Conservation (phyloP, 164 flowering plant genomes). For the Chimonanthus salicifolius region DNA sequence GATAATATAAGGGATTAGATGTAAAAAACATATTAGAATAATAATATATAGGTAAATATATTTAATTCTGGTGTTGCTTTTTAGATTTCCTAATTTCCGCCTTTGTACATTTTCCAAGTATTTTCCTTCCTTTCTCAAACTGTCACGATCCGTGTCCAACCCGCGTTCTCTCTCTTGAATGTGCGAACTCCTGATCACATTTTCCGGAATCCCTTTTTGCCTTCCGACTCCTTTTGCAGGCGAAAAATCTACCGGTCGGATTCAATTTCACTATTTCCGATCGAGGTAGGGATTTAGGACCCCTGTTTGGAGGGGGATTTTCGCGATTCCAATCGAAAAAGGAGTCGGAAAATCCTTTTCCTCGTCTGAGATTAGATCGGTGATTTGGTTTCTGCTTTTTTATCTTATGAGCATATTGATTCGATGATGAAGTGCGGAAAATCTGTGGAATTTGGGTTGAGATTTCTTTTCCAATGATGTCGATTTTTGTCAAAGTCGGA, state of each 20-base stretch:
- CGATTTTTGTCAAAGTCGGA: constrained; percentile 18
- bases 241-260: neutral
- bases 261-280: neutral
- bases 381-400: neutral
- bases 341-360: neutral
- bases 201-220: neutral
- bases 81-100: neutral
- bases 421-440: neutral
- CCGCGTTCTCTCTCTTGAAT: constrained; percentile 24
- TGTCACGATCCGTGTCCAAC: constrained; percentile 14
- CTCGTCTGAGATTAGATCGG: neutral
- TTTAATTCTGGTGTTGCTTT: neutral
- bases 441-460: constrained; percentile 3
- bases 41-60: neutral
- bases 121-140: constrained; percentile 18
- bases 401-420: constrained; percentile 2
- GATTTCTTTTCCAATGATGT: constrained; percentile 22
- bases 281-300: neutral
- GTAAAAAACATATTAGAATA: too few species aligned
- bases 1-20: too few species aligned
- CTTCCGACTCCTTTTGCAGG: neutral
- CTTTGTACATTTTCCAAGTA: neutral
- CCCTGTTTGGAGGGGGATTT: neutral
- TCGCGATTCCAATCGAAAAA: neutral
- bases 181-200: neutral